phyloP scores from a whole-genome alignment of 2,329 filamentous ascomycete genomes.

The Aspergillus sp. region DNA sequence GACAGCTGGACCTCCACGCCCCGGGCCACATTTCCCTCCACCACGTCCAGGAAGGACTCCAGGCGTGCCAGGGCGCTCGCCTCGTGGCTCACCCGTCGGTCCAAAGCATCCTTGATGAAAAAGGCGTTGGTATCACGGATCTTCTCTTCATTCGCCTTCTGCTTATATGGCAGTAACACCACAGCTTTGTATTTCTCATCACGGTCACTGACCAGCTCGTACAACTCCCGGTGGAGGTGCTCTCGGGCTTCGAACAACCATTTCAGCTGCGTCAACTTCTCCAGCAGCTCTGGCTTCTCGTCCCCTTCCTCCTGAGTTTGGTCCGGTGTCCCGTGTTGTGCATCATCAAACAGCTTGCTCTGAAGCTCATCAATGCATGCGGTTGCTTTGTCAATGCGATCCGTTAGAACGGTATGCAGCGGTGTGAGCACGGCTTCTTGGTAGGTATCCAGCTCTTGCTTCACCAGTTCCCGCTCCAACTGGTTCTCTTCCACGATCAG shows the following conservation, averaged over 20 bases:
- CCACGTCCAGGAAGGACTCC: conserved; percentile 71
- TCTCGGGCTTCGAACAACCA: conserved; percentile 98
- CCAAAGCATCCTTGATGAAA: conserved; percentile 73
- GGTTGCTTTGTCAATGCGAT: conserved; percentile 70
- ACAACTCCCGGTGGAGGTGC: conserved; percentile 77
- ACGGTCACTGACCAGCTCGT: conserved; percentile 78
- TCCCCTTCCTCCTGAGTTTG: conserved; percentile 92
- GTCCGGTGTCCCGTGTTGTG: conserved; percentile 67
- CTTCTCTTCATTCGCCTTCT: conserved; percentile 72
- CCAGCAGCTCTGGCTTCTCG: conserved; percentile 86
- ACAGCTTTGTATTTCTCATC: conserved; percentile 84
- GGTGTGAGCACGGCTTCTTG: conserved; percentile 80
- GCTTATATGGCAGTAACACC: conserved; percentile 76
- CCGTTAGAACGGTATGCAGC: conserved; percentile 73
- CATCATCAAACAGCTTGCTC: conserved; percentile 69
- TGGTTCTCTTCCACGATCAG: conserved; percentile 68
- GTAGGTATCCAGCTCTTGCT: conserved; percentile 79
- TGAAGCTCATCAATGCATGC: conserved; percentile 74
- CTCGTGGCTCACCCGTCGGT: conserved; percentile 68
- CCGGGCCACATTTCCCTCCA: conserved; percentile 79
- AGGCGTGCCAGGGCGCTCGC: conserved; percentile 70
- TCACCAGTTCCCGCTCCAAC: conserved; percentile 68
- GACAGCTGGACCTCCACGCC: conserved; percentile 89
- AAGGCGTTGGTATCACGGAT: conserved; percentile 74
- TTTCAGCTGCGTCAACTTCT: conserved; percentile 91